Percentiles rank a stretch among this genome's conserved stretches.
Conservation (phyloP, 2,329 filamentous ascomycete species). For the Neopestalotiopsis rosae region DNA sequence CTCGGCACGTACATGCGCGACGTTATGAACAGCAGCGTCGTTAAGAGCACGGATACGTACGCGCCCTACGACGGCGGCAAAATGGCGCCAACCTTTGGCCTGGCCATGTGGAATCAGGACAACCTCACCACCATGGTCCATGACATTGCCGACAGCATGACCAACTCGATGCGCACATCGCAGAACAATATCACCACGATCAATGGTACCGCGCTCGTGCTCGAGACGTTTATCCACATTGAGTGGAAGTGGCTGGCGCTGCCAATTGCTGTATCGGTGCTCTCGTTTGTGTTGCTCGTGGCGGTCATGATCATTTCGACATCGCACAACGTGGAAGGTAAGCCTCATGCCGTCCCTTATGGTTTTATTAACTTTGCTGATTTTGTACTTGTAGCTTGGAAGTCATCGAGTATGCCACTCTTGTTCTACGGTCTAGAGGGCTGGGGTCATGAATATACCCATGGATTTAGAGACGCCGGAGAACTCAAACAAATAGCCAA, state of each 20-base stretch:
- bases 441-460: slow-evolving; percentile 3
- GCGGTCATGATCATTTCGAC: neutral
- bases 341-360: neutral
- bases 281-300: slow-evolving; percentile 18
- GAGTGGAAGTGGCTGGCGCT: slow-evolving; percentile 21
- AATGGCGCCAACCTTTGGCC: slow-evolving; percentile 17
- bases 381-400: slow-evolving; percentile 3
- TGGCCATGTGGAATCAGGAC: slow-evolving; percentile 7
- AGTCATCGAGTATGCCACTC: slow-evolving; percentile 20
- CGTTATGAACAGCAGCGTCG: slow-evolving; percentile 12
- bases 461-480: neutral
- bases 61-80: slow-evolving; percentile 11
- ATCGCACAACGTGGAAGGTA: slow-evolving; percentile 3
- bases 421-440: slow-evolving; percentile 19
- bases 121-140: slow-evolving; percentile 10
- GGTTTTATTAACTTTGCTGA: neutral
- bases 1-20: slow-evolving; percentile 11
- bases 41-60: neutral
- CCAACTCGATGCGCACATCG: slow-evolving; percentile 19
- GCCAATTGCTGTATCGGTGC: slow-evolving; percentile 16
- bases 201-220: slow-evolving; percentile 1
- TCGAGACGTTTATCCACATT: slow-evolving; percentile 19
- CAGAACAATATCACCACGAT: slow-evolving; percentile 16
- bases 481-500: neutral
- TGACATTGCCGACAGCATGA: slow-evolving; percentile 20